A percentile compares a stretch with the other conserved stretches of the same genome.
These are phyloP conservation scores for Sugiyamaella lignohabitans DNA, from an alignment of 805 yeast species.

Conservation along the genomic window DNA sequence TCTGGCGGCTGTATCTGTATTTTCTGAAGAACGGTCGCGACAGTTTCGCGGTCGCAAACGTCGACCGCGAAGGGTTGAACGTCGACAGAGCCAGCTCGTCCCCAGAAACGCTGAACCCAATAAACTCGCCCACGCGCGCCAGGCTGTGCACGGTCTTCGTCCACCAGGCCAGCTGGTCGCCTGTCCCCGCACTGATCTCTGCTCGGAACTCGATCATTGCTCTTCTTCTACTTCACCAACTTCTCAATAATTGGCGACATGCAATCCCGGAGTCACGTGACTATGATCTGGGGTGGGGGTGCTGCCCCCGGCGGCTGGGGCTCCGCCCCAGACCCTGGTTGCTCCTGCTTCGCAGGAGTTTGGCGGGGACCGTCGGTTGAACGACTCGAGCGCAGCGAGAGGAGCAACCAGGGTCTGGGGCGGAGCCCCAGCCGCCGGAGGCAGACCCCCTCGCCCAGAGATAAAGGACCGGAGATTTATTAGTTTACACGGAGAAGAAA, in stretches of 20 bases:
- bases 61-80: constrained; percentile 22
- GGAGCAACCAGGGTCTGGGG: neutral
- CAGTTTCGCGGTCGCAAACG: constrained; percentile 14
- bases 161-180: constrained; percentile 15
- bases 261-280: too few species aligned
- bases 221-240: too few species aligned
- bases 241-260: too few species aligned
- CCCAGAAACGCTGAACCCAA: constrained; percentile 13
- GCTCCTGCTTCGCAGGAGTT: too few species aligned
- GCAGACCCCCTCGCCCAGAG: too few species aligned
- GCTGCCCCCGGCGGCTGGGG: too few species aligned
- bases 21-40: constrained; percentile 11
- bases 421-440: neutral
- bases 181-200: constrained; percentile 12
- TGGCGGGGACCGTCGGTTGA: too few species aligned
- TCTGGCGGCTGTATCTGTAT: constrained; percentile 4
- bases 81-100: constrained; percentile 13
- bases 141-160: constrained; percentile 11
- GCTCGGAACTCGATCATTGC: constrained; percentile 14
- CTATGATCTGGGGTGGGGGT: too few species aligned
- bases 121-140: constrained; percentile 15
- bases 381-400: neutral
- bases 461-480: too few species aligned
- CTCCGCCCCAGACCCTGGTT: too few species aligned
- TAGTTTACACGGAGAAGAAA: too few species aligned